These are phyloP conservation scores for Ogataea paradorogensis DNA, from an alignment of 805 yeast genomes.

Conservation along the genomic window DNA sequence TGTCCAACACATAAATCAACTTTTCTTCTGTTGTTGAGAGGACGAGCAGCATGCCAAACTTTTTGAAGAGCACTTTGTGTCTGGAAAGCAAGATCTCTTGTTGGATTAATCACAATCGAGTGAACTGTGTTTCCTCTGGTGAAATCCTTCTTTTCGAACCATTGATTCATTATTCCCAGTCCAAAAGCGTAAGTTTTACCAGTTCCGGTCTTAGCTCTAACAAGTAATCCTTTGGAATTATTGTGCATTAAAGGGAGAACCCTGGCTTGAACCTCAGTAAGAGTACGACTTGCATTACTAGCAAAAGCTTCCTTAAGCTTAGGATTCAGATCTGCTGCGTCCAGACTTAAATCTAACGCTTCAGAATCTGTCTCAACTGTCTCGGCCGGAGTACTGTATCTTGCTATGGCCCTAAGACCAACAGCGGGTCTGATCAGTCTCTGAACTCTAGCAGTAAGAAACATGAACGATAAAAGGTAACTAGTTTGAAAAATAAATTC, in stretches of 20 bases:
- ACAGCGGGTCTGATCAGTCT: not conserved
- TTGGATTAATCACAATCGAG: slow-evolving; percentile 78
- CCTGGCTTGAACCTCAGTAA: slow-evolving; percentile 69
- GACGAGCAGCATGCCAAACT: slow-evolving; percentile 31
- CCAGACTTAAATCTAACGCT: not conserved
- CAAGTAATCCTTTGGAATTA: slow-evolving; percentile 63
- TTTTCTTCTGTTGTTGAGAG: slow-evolving; percentile 20
- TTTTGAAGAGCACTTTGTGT: slow-evolving; percentile 62
- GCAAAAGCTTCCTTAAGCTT: slow-evolving; percentile 31
- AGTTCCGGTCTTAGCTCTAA: slow-evolving; percentile 92
- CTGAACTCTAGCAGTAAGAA: not conserved
- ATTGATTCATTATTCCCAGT: slow-evolving; percentile 68
- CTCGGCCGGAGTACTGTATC: slow-evolving; percentile 3
- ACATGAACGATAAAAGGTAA: not conserved
- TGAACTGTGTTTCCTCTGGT: slow-evolving; percentile 39
- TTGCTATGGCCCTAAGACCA: not conserved
- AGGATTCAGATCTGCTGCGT: not conserved
- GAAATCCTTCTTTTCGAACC: slow-evolving; percentile 27
- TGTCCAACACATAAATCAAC: slow-evolving; percentile 71
- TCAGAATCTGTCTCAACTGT: not conserved
- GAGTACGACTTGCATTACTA: slow-evolving; percentile 40
- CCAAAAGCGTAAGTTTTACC: slow-evolving; percentile 92
- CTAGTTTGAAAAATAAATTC: not conserved
- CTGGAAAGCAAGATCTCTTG: slow-evolving; percentile 88
- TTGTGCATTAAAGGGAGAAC: slow-evolving; percentile 55